Conservation (phyloP, 2,329 filamentous ascomycete species). For the Aphanocladium album region DNA sequence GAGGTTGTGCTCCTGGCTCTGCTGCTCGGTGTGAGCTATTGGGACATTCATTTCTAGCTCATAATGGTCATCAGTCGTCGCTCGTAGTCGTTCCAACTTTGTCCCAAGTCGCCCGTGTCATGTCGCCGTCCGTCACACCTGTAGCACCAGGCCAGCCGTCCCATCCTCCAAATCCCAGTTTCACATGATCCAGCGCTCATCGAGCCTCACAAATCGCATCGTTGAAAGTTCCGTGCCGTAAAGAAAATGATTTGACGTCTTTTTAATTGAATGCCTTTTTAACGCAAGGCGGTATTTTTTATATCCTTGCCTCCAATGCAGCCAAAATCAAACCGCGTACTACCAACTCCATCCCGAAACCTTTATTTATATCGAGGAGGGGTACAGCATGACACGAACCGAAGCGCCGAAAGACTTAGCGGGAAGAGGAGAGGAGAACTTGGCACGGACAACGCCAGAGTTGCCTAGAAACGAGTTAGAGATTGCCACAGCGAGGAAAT, state of each 20-base stretch:
- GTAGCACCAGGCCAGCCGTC: background rate
- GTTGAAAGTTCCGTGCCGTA: background rate
- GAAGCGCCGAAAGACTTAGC: constrained; percentile 94
- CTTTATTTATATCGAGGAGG: constrained; percentile 84
- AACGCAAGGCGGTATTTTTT: constrained; percentile 46
- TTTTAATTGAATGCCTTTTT: constrained; percentile 48
- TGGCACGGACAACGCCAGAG: constrained; percentile 95
- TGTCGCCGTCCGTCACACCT: background rate
- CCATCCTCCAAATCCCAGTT: background rate
- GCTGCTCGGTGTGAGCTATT: constrained; percentile 7
- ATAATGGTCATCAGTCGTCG: background rate
- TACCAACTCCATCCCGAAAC: constrained; percentile 55
- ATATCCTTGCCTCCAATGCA: constrained; percentile 55
- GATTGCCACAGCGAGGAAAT: background rate
- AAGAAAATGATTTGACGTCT: constrained; percentile 36
- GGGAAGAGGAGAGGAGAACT: constrained; percentile 94
- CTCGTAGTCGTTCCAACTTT: background rate
- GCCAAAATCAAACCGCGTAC: constrained; percentile 57
- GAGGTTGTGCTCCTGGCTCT: constrained; percentile 10
- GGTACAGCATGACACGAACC: constrained; percentile 96
- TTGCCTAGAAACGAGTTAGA: constrained; percentile 59
- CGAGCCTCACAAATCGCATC: constrained; percentile 11
- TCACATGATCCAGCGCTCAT: background rate
- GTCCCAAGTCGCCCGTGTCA: background rate
- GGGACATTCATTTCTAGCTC: constrained; percentile 3